Evolutionary conservation across 179 eudicot genomes (phyloP).

Genomic region (Monotropa hypopitys): DNA sequence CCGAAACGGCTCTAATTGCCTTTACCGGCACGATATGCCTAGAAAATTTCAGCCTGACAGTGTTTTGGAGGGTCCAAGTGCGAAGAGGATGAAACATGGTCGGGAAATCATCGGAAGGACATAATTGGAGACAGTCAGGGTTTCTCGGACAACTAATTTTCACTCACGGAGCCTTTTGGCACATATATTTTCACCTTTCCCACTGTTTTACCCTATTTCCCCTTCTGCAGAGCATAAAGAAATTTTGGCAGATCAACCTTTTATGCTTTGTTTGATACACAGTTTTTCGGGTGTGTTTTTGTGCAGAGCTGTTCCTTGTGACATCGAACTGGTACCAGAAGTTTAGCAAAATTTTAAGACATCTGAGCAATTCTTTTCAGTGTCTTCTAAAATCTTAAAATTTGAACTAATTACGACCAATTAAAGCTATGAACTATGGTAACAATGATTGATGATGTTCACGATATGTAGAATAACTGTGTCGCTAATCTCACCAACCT

Average conservation of each 20-base stretch:
- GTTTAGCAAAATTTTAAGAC: neutral
- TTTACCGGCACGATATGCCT: conserved; percentile 24
- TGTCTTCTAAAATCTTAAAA: neutral
- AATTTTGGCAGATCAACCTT: neutral
- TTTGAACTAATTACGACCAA: no score
- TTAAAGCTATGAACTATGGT: neutral
- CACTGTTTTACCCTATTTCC: neutral
- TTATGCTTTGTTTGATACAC: neutral
- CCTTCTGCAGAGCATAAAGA: neutral
- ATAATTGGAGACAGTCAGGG: neutral
- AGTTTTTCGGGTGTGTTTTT: neutral
- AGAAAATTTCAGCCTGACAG: conserved; percentile 15
- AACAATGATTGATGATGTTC: neutral
- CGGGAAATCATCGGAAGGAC: conserved; percentile 6
- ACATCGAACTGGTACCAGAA: neutral
- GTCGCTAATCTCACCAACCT: conserved; percentile 78
- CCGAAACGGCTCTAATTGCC: conserved; percentile 34
- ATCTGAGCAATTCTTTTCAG: neutral
- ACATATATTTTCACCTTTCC: neutral
- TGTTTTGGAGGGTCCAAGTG: conserved; percentile 12
- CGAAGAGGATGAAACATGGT: conserved; percentile 36
- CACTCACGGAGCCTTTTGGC: neutral
- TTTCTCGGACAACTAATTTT: neutral
- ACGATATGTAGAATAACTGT: neutral
- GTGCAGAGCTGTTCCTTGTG: neutral